These are phyloP conservation scores for Pogostemon cablin DNA, from an alignment of 257 asterid species.

Conservation along the genomic window DNA sequence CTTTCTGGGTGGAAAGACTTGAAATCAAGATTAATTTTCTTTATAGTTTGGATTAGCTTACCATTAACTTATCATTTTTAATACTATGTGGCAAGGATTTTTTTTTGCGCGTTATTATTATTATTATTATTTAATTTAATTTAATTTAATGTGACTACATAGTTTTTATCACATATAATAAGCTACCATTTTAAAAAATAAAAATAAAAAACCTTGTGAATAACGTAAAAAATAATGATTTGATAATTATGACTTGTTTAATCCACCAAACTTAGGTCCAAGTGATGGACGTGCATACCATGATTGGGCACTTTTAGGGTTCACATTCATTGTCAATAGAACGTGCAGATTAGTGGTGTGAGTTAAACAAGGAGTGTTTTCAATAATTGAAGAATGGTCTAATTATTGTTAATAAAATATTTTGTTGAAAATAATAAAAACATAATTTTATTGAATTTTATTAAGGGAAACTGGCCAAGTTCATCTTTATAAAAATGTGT, in stretches of 20 bases:
- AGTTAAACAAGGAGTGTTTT: slow-evolving; percentile 20
- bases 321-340: slow-evolving; percentile 17
- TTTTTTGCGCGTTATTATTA: too few relatives aligned
- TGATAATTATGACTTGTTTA: background rate
- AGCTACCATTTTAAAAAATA: too few relatives aligned
- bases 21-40: too few relatives aligned
- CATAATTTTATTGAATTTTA: background rate
- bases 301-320: slow-evolving; percentile 27
- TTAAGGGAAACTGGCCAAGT: background rate
- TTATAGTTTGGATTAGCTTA: too few relatives aligned
- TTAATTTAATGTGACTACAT: too few relatives aligned
- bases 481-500: background rate
- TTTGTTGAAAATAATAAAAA: background rate
- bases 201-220: too few relatives aligned
- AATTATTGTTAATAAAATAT: background rate
- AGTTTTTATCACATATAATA: too few relatives aligned
- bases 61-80: too few relatives aligned
- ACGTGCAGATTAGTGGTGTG: slow-evolving; percentile 41
- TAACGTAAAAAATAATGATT: too few relatives aligned
- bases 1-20: background rate
- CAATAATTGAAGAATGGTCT: slow-evolving; percentile 26
- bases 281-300: slow-evolving; percentile 41
- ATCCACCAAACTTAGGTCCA: slow-evolving; percentile 13
- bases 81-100: too few relatives aligned
- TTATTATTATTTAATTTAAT: too few relatives aligned